phyloP scores from a whole-genome alignment of 106 monocot genomes.

The Iris macrosiphon region DNA sequence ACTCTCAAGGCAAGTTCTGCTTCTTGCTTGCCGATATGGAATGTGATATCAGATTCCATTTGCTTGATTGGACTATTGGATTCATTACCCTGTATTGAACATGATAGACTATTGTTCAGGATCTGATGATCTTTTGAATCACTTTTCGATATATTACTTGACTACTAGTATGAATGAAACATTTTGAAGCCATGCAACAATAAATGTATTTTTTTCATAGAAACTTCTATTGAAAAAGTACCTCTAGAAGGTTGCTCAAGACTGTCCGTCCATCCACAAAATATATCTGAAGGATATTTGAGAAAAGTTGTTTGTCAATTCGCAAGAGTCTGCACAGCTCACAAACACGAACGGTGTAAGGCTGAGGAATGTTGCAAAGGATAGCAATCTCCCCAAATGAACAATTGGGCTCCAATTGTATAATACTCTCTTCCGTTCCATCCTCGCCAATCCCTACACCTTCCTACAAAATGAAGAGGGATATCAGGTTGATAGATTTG shows the following conservation, averaged over 20 bases:
- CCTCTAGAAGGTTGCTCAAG: constrained; percentile 74
- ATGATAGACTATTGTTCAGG: too few species aligned
- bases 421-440: constrained; percentile 58
- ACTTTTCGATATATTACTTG: too few species aligned
- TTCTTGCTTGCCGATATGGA: constrained; percentile 89
- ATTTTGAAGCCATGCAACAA: not conserved
- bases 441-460: constrained; percentile 67
- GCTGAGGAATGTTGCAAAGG: constrained; percentile 91
- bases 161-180: not conserved
- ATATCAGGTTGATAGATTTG: not conserved
- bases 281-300: constrained; percentile 71
- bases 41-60: constrained; percentile 73
- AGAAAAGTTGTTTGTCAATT: constrained; percentile 76
- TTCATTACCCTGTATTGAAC: constrained; percentile 36
- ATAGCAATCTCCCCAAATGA: constrained; percentile 90
- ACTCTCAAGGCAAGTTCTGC: constrained; percentile 79
- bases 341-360: constrained; percentile 69
- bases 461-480: constrained; percentile 39
- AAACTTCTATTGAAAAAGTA: constrained; percentile 6
- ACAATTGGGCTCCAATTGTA: constrained; percentile 39
- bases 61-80: constrained; percentile 49
- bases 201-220: too few species aligned
- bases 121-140: not conserved
- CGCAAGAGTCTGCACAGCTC: constrained; percentile 68
- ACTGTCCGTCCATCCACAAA: constrained; percentile 73